Conservation (phyloP, 2,329 filamentous ascomycete species). For the Tricladium varicosporioides region DNA sequence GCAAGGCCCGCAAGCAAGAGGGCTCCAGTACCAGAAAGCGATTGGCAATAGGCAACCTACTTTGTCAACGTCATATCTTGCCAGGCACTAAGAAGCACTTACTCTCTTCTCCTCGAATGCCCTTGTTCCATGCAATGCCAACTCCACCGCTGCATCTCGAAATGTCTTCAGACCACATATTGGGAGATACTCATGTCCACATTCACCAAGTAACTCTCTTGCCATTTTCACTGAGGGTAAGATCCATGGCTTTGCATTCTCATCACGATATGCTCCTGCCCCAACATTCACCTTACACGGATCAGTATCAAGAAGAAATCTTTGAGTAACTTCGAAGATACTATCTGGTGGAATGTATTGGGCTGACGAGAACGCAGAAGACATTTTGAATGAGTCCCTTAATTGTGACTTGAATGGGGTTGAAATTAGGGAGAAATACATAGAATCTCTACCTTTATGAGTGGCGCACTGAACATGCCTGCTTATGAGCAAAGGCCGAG, state of each 20-base stretch:
- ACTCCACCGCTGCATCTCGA: slow-evolving; percentile 32
- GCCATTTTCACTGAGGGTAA: slow-evolving; percentile 37
- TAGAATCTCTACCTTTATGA: too few relatives aligned
- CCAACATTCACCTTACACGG: slow-evolving; percentile 40
- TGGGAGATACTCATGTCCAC: slow-evolving; percentile 39
- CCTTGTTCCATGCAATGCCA: slow-evolving; percentile 33
- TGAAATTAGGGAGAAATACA: too few relatives aligned
- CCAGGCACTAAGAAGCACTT: slow-evolving; percentile 8
- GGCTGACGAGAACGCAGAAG: background rate
- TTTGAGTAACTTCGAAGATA: slow-evolving; percentile 37
- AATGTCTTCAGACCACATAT: slow-evolving; percentile 37
- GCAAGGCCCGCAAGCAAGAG: slow-evolving; percentile 37
- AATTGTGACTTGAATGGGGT: too few relatives aligned
- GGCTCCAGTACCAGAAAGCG: slow-evolving; percentile 42
- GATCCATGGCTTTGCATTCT: slow-evolving; percentile 39
- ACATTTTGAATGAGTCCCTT: background rate
- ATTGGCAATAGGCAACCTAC: slow-evolving; percentile 38
- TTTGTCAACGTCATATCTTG: background rate
- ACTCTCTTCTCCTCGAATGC: slow-evolving; percentile 32
- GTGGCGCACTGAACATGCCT: too few relatives aligned
- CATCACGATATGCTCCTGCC: slow-evolving; percentile 40
- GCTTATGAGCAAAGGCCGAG: too few relatives aligned
- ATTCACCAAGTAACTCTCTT: slow-evolving; percentile 17
- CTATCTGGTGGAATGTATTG: slow-evolving; percentile 30
- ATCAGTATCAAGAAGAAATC: slow-evolving; percentile 33